These are phyloP conservation scores for Aspergillus novoparasiticus DNA, from an alignment of 2,329 filamentous ascomycete genomes.

Conservation along the genomic window DNA sequence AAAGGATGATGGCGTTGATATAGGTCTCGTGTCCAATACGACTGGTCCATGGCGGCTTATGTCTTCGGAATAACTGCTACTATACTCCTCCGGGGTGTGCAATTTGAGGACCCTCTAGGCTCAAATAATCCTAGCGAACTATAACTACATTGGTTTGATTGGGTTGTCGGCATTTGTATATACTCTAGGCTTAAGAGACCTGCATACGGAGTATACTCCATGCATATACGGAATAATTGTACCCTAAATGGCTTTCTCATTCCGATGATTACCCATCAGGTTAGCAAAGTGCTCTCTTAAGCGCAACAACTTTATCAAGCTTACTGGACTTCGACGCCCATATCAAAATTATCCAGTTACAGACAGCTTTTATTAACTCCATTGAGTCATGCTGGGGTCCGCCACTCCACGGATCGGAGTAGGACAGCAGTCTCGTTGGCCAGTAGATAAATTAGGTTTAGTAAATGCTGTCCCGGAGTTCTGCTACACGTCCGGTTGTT, in stretches of 20 bases:
- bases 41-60: background rate
- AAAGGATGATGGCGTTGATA: background rate
- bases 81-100: background rate
- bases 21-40: background rate
- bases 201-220: background rate
- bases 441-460: slow-evolving; percentile 6
- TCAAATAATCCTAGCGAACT: background rate
- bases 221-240: background rate
- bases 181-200: background rate
- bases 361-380: background rate
- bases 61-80: background rate
- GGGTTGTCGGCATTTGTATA: background rate
- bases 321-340: background rate
- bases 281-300: background rate
- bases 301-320: background rate
- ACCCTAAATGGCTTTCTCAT: background rate
- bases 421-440: background rate
- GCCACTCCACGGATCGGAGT: slow-evolving; percentile 1
- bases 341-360: background rate
- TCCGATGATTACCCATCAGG: background rate
- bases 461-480: slow-evolving; percentile 5
- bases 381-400: slow-evolving; percentile 4
- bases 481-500: background rate
- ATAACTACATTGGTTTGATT: background rate
- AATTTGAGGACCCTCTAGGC: background rate